Conservation (phyloP, 495 filamentous ascomycete genomes). For the Neurospora sp. region DNA sequence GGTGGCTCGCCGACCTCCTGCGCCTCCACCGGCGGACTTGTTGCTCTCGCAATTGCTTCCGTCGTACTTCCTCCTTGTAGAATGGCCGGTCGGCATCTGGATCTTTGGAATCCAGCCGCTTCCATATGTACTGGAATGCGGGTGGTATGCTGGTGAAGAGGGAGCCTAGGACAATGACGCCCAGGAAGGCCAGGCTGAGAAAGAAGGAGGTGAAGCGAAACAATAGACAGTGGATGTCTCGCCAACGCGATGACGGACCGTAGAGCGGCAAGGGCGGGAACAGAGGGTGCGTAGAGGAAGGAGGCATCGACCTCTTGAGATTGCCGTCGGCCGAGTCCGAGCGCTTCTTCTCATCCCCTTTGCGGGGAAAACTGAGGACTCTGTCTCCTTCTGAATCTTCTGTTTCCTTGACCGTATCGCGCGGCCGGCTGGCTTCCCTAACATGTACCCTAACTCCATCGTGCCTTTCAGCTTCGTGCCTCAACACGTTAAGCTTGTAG, state of each 20-base stretch:
- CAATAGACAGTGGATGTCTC: slow-evolving; percentile 51
- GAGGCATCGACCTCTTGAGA: slow-evolving; percentile 38
- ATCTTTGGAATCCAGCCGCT: slow-evolving; percentile 43
- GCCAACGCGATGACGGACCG: slow-evolving; percentile 55
- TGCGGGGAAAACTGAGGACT: slow-evolving; percentile 4
- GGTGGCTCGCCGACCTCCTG: slow-evolving; percentile 19
- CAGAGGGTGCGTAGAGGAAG: slow-evolving; percentile 64
- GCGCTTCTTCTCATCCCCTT: slow-evolving; percentile 3
- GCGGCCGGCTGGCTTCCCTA: slow-evolving; percentile 14
- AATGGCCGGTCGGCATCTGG: slow-evolving; percentile 56
- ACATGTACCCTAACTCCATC: slow-evolving; percentile 7
- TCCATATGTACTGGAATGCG: slow-evolving; percentile 35
- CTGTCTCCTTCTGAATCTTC: slow-evolving; percentile 4
- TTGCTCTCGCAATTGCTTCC: slow-evolving; percentile 42
- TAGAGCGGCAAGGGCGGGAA: slow-evolving; percentile 86
- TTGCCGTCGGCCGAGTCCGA: slow-evolving; percentile 21
- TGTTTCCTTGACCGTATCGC: slow-evolving; percentile 5
- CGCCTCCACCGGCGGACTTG: slow-evolving; percentile 53
- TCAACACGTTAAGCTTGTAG: slow-evolving; percentile 52
- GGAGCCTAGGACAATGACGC: slow-evolving; percentile 64
- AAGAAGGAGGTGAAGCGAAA: slow-evolving; percentile 60
- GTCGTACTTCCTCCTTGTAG: slow-evolving; percentile 51
- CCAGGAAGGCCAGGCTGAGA: slow-evolving; percentile 66
- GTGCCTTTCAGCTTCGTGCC: slow-evolving; percentile 36
- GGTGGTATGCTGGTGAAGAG: slow-evolving; percentile 50